phyloP scores from a whole-genome alignment of 2,329 filamentous ascomycete species.

The Rachicladosporium sp. region DNA sequence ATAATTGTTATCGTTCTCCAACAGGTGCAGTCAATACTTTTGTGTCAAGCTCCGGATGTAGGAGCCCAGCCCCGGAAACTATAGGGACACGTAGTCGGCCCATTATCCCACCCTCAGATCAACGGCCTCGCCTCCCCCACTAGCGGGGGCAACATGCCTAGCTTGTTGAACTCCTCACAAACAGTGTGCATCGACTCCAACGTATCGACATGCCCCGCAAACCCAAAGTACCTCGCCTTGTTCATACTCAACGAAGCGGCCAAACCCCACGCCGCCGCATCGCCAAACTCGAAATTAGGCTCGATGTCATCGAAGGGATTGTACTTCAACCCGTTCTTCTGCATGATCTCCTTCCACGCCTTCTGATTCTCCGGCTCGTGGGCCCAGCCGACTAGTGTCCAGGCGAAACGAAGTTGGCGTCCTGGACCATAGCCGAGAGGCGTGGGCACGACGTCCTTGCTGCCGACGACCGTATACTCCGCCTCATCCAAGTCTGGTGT shows the following conservation, averaged over 20 bases:
- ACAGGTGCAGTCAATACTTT: too few relatives aligned
- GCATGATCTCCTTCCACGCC: slow-evolving; percentile 27
- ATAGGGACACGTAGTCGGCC: too few relatives aligned
- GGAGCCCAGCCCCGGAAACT: too few relatives aligned
- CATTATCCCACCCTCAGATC: slow-evolving; percentile 7
- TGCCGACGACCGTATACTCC: slow-evolving; percentile 8
- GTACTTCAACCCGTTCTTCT: slow-evolving; percentile 6
- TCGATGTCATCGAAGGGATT: slow-evolving; percentile 23
- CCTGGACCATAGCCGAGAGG: slow-evolving; percentile 12
- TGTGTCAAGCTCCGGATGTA: too few relatives aligned
- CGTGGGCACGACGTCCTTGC: slow-evolving; percentile 1
- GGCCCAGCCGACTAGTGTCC: slow-evolving; percentile 30
- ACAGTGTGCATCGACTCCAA: slow-evolving; percentile 29
- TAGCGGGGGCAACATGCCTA: slow-evolving; percentile 31
- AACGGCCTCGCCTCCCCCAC: slow-evolving; percentile 15
- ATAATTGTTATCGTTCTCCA: too few relatives aligned
- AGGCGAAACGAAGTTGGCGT: slow-evolving; percentile 5
- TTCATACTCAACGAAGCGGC: slow-evolving; percentile 11
- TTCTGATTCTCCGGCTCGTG: slow-evolving; percentile 28
- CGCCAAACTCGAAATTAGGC: slow-evolving; percentile 10
- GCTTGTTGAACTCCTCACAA: slow-evolving; percentile 26
- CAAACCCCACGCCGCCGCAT: slow-evolving; percentile 18
- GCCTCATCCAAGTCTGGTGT: slow-evolving; percentile 7
- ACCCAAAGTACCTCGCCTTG: slow-evolving; percentile 33
- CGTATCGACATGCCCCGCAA: slow-evolving; percentile 33